These are phyloP conservation scores for Cyclospora cayetanensis DNA, from an alignment of 169 alveolate species.

Conservation along the genomic window DNA sequence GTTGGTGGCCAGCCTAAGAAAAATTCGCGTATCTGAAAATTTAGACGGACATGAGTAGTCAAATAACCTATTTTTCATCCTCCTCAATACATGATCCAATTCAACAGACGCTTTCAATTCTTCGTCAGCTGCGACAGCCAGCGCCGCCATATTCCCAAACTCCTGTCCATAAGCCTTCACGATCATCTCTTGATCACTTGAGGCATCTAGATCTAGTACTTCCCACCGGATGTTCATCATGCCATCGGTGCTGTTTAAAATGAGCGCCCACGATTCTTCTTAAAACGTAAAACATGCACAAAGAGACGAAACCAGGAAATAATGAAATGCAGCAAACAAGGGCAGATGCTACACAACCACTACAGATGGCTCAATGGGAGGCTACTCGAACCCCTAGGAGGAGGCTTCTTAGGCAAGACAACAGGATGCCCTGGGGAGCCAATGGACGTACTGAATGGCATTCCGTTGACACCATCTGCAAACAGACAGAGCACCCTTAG, in stretches of 20 bases:
- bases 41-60: slow-evolving; percentile 27
- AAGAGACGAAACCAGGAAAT: no score
- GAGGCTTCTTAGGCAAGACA: no score
- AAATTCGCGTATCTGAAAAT: no score
- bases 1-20: no score
- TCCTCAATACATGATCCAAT: slow-evolving; percentile 12
- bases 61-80: slow-evolving; percentile 40
- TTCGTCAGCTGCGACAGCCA: slow-evolving; percentile 40
- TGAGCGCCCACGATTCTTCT: slow-evolving; percentile 51
- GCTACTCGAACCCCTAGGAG: no score
- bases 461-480: slow-evolving; percentile 63
- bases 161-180: slow-evolving; percentile 24
- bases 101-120: slow-evolving; percentile 20
- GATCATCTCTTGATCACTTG: neutral
- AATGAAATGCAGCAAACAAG: no score
- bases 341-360: no score
- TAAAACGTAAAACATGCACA: no score
- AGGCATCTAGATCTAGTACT: slow-evolving; percentile 18
- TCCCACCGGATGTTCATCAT: slow-evolving; percentile 33
- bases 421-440: no score
- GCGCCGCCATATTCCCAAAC: slow-evolving; percentile 19
- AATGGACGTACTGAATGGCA: slow-evolving; percentile 47
- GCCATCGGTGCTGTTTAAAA: slow-evolving; percentile 31
- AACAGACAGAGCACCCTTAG: no score
- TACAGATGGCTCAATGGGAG: no score